These are phyloP conservation scores for Aspergillus brunneoviolaceus DNA, from an alignment of 2,329 filamentous ascomycete genomes.

Conservation along the genomic window DNA sequence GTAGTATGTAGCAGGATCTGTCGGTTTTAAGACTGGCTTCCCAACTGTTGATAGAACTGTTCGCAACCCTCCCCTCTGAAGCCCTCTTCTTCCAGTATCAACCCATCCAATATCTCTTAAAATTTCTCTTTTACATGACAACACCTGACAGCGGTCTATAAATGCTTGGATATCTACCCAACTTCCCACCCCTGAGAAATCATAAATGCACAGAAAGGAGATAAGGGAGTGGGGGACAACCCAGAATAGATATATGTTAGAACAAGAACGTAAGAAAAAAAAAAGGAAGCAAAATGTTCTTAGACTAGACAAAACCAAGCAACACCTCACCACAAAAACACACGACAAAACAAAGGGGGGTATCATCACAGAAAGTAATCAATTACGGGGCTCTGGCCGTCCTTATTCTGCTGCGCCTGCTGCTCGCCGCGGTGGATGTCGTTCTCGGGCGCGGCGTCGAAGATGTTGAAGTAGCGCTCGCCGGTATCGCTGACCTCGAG, in stretches of 20 bases:
- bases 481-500: conserved; percentile 92
- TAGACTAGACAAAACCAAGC: too few relatives aligned
- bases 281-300: conserved; percentile 7
- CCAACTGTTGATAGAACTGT: too few relatives aligned
- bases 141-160: conserved; percentile 25
- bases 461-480: conserved; percentile 95
- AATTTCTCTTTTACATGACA: conserved; percentile 12
- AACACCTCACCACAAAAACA: conserved; percentile 2
- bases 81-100: too few relatives aligned
- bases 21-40: too few relatives aligned
- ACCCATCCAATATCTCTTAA: conserved; percentile 13
- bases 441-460: conserved; percentile 91
- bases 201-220: background rate
- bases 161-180: conserved; percentile 29
- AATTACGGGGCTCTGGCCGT: conserved; percentile 69
- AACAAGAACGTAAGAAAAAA: conserved; percentile 1
- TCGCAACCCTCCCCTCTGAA: too few relatives aligned
- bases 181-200: conserved; percentile 22
- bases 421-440: conserved; percentile 80
- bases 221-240: background rate
- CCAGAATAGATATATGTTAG: conserved; percentile 5
- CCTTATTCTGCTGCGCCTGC: conserved; percentile 66
- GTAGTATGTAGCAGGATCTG: too few relatives aligned
- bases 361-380: conserved; percentile 71
- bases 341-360: conserved; percentile 27